Conservation (phyloP, 306 rosid genomes). For the Benincasa hispida region DNA sequence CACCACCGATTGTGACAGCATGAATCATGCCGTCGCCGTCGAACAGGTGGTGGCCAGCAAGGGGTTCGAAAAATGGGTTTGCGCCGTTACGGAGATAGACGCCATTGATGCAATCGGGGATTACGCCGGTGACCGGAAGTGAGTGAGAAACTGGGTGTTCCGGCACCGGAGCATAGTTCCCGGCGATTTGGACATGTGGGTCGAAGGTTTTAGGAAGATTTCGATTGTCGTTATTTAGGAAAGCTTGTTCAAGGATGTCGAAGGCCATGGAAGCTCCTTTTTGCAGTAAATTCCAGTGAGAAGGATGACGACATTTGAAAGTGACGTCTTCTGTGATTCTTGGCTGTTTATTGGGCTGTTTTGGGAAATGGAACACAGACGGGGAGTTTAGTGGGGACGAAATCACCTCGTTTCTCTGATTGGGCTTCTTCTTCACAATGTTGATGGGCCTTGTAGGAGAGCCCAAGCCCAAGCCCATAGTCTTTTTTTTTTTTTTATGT, state of each 20-base stretch:
- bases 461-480: not conserved
- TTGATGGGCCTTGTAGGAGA: not conserved
- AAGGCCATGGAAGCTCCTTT: not conserved
- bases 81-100: constrained; percentile 4
- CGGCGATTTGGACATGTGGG: constrained; percentile 4
- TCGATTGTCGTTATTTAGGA: not conserved
- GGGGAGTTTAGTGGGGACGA: not conserved
- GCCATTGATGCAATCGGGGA: not conserved
- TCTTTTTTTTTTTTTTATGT: not conserved
- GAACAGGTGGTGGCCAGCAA: not conserved
- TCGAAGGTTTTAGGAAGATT: not conserved
- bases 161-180: constrained; percentile 2
- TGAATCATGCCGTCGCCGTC: constrained; percentile 9
- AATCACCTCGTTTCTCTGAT: not conserved
- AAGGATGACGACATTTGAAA: not conserved
- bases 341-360: not conserved
- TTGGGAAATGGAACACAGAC: not conserved
- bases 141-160: not conserved
- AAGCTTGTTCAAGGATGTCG: not conserved
- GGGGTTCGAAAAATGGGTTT: not conserved
- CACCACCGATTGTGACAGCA: not conserved
- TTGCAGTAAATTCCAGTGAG: not conserved
- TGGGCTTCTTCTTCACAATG: not conserved
- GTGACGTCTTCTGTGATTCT: not conserved
- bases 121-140: not conserved